phyloP scores from a whole-genome alignment of 2,329 filamentous ascomycete genomes.

The Fusarium pseudograminearum region DNA sequence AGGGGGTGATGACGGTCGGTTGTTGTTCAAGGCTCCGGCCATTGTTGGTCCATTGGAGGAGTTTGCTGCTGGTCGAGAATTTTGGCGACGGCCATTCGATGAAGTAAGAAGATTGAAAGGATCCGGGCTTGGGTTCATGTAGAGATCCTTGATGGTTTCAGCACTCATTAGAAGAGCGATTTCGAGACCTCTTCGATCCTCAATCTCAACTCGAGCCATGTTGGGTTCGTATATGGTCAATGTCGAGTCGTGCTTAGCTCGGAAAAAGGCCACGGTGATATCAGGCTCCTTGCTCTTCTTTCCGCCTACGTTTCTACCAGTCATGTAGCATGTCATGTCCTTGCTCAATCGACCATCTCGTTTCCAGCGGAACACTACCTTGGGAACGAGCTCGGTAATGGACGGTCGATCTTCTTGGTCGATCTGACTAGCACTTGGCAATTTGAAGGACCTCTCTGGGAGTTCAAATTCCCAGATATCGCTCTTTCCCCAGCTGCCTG shows the following conservation, averaged over 20 bases:
- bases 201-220: conserved; percentile 87
- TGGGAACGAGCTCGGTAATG: conserved; percentile 70
- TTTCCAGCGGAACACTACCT: conserved; percentile 88
- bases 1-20: conserved; percentile 40
- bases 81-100: conserved; percentile 49
- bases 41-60: conserved; percentile 43
- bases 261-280: conserved; percentile 92
- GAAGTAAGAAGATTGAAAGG: conserved; percentile 77
- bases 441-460: conserved; percentile 84
- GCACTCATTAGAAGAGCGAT: conserved; percentile 77
- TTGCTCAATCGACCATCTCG: conserved; percentile 87
- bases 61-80: conserved; percentile 55
- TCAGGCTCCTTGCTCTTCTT: conserved; percentile 92
- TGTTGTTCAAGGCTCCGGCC: conserved; percentile 57
- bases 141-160: conserved; percentile 74
- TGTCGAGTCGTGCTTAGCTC: conserved; percentile 71
- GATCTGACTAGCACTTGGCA: conserved; percentile 81
- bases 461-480: conserved; percentile 93
- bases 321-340: conserved; percentile 89
- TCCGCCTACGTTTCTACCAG: conserved; percentile 79
- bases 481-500: conserved; percentile 82
- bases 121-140: conserved; percentile 74
- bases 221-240: conserved; percentile 95
- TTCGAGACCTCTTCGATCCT: conserved; percentile 94
- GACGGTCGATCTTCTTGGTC: conserved; percentile 70